Evolutionary conservation across 2,329 filamentous ascomycete genomes (phyloP).

Genomic region (Epichloe bromicola): DNA sequence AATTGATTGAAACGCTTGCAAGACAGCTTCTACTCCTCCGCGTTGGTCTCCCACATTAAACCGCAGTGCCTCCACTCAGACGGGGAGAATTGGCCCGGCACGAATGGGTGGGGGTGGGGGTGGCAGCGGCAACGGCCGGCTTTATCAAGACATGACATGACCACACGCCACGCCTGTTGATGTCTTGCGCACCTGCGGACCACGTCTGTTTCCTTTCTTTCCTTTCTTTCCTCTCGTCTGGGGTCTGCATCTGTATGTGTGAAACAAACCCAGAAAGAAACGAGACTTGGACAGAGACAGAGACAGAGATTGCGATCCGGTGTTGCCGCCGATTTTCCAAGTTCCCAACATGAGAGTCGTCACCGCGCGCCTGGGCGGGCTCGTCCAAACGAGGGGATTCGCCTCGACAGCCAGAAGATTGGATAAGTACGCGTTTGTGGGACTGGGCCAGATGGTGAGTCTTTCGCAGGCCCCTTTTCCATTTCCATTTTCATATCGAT

Average conservation of each 20-base stretch:
- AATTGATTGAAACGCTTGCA: conserved; percentile 6
- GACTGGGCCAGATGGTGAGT: conserved; percentile 47
- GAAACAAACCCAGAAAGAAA: no score
- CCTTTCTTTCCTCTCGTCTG: neutral
- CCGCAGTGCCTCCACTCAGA: no score
- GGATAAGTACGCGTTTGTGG: conserved; percentile 46
- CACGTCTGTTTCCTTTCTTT: neutral
- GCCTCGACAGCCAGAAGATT: conserved; percentile 32
- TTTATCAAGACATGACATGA: conserved; percentile 6
- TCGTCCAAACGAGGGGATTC: conserved; percentile 34
- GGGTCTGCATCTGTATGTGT: no score
- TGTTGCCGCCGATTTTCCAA: neutral
- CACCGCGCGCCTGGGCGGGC: conserved; percentile 13
- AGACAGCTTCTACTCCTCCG: neutral
- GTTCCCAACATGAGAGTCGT: conserved; percentile 10
- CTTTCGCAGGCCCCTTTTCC: neutral
- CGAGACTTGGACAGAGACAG: neutral
- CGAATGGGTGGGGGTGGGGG: no score
- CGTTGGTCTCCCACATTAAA: no score
- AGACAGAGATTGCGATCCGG: neutral
- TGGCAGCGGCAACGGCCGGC: conserved; percentile 23
- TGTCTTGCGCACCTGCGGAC: no score
- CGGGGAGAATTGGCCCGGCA: neutral
- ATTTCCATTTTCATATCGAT: neutral
- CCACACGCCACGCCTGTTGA: neutral